Percentiles rank a stretch among this genome's conserved stretches.
Evolutionary conservation across 306 rosid species (phyloP).

Genomic region (Prunus mira): DNA sequence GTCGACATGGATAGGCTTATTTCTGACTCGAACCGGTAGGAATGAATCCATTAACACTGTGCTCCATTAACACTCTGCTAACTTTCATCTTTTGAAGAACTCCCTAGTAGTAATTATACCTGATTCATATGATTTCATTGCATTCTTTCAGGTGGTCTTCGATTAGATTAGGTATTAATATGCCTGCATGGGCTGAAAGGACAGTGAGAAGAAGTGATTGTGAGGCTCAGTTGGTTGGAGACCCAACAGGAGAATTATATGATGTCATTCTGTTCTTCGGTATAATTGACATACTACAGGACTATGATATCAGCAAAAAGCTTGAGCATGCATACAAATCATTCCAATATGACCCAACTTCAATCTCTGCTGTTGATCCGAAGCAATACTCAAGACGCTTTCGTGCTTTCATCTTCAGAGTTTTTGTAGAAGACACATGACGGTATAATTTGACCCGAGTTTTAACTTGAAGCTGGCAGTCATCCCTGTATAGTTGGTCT

Average conservation of each 20-base stretch:
- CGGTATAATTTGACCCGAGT: constrained; percentile 29
- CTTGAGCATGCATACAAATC: constrained; percentile 98
- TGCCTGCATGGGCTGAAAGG: constrained; percentile 84
- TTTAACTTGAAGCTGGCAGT: constrained; percentile 31
- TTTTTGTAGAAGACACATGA: constrained; percentile 83
- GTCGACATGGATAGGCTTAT: constrained; percentile 41
- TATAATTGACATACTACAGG: constrained; percentile 94
- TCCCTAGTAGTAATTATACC: background rate
- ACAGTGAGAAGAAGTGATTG: constrained; percentile 41
- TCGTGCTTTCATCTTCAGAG: constrained; percentile 89
- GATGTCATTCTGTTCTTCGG: constrained; percentile 73
- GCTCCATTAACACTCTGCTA: constrained; percentile 9
- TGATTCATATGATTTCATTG: background rate
- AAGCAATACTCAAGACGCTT: constrained; percentile 88
- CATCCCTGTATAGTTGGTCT: constrained; percentile 39
- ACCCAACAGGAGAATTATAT: constrained; percentile 71
- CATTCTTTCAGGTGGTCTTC: constrained; percentile 49
- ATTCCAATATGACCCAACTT: constrained; percentile 72
- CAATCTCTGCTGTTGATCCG: constrained; percentile 97
- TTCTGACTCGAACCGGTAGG: constrained; percentile 58
- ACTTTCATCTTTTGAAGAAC: background rate
- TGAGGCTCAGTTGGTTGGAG: constrained; percentile 76
- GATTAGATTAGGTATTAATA: constrained; percentile 63
- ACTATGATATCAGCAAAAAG: constrained; percentile 90
- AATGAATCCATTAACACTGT: constrained; percentile 16